A percentile compares a stretch with the other conserved stretches of the same genome.
These are phyloP conservation scores for Chaetomium fimeti DNA, from an alignment of 495 filamentous ascomycete genomes.

Conservation along the genomic window DNA sequence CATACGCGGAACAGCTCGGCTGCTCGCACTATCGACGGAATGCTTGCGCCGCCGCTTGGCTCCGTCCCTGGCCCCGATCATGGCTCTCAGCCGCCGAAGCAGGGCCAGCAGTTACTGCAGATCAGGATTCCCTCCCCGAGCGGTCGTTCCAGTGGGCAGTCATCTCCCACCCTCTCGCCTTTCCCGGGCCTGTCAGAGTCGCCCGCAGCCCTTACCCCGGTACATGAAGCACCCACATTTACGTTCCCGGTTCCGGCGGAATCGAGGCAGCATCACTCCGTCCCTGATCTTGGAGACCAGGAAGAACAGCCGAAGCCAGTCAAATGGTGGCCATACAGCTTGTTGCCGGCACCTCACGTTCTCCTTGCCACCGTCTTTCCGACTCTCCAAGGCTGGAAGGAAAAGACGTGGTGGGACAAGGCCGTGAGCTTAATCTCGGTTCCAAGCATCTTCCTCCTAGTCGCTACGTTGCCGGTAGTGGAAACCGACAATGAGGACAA, in stretches of 20 bases:
- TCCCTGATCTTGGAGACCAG: slow-evolving; percentile 46
- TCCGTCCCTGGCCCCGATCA: neutral
- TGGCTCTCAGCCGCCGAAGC: neutral
- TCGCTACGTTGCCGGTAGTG: slow-evolving; percentile 89
- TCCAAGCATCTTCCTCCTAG: slow-evolving; percentile 86
- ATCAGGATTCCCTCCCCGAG: slow-evolving; percentile 45
- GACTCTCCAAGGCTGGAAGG: slow-evolving; percentile 73
- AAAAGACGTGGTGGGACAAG: slow-evolving; percentile 75
- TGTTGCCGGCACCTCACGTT: slow-evolving; percentile 68
- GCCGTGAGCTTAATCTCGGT: slow-evolving; percentile 74
- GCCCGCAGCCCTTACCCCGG: slow-evolving; percentile 44
- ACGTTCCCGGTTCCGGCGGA: slow-evolving; percentile 35
- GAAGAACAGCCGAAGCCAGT: slow-evolving; percentile 46
- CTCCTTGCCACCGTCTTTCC: slow-evolving; percentile 80
- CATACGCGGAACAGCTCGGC: slow-evolving; percentile 29
- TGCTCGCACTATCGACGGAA: slow-evolving; percentile 31
- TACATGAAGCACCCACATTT: slow-evolving; percentile 40
- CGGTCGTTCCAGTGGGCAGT: slow-evolving; percentile 54
- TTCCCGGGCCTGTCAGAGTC: slow-evolving; percentile 48
- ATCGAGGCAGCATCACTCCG: slow-evolving; percentile 24
- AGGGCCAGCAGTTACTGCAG: slow-evolving; percentile 22
- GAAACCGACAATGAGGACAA: slow-evolving; percentile 57
- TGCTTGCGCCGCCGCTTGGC: slow-evolving; percentile 32
- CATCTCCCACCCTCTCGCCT: slow-evolving; percentile 41
- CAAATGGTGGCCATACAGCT: slow-evolving; percentile 70